Conservation (phyloP, 179 eudicot species). For the Spinacia oleracea region DNA sequence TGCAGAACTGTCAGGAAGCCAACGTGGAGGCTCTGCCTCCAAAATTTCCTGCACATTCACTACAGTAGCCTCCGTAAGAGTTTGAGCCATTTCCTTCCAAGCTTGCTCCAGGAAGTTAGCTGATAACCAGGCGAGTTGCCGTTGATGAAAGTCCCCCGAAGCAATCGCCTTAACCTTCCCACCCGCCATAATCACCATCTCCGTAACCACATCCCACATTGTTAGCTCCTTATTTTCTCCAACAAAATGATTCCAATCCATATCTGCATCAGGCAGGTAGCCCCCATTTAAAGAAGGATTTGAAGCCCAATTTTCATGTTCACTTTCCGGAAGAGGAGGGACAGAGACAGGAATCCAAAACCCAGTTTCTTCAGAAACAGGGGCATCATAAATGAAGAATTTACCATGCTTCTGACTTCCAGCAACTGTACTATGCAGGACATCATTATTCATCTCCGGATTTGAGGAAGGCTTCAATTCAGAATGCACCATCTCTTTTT, state of each 20-base stretch:
- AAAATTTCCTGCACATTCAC: constrained; percentile 60
- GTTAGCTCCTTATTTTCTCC: constrained; percentile 83
- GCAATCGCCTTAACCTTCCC: constrained; percentile 73
- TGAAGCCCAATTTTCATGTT: constrained; percentile 57
- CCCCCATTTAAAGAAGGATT: constrained; percentile 61
- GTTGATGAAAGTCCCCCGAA: constrained; percentile 62
- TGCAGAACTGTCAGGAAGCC: constrained; percentile 90
- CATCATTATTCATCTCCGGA: constrained; percentile 24
- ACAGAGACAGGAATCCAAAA: constrained; percentile 96
- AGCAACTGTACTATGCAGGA: constrained; percentile 20
- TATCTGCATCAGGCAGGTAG: constrained; percentile 66
- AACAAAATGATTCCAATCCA: constrained; percentile 67
- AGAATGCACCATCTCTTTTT: neutral
- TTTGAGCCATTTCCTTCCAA: constrained; percentile 95
- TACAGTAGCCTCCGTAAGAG: constrained; percentile 73
- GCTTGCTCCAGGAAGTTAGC: constrained; percentile 69
- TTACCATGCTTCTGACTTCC: constrained; percentile 41
- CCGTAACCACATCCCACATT: constrained; percentile 90
- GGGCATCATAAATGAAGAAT: constrained; percentile 75
- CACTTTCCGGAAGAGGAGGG: constrained; percentile 73
- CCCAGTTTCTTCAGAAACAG: constrained; percentile 86
- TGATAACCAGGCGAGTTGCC: constrained; percentile 64
- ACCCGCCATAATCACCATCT: constrained; percentile 71
- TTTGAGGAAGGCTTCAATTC: constrained; percentile 19
- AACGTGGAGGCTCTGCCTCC: constrained; percentile 84